Base-by-base conservation (phyloP, 192 early-diverging fungal genomes). In the Funneliformis geosporum region DNA sequence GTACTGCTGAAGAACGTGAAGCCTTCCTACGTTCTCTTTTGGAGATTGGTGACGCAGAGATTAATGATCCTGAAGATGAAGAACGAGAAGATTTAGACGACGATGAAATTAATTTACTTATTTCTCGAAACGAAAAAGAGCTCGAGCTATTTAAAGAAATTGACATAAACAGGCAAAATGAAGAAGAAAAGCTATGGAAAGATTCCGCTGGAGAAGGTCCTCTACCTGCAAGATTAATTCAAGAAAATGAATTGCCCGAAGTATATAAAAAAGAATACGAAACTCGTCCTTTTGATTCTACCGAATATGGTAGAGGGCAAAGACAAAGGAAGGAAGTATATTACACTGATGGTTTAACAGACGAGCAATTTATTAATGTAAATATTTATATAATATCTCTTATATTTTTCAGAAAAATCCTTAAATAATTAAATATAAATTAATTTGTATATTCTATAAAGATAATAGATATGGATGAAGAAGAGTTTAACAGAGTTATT, bases 281-380 rank as follows among this genome's bases (percentile, higher is more conserved):
- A 21, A 64, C 47, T 21, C 21, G 66, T 25, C 84, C 90, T 74
- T 87, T 87, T 70, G 72, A 73, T 9, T 84, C 87, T 23, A 85
- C 90, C 50, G 88, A 90, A 28, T 88, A 90, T 55, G 93, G 92
- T 42, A 89, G 95, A 74, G 92, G 93, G 65, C 91, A 93, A 68
- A 86, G 97, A 67, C 89, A 83, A 23, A 89, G 92, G 33, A 90
- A 88, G 44, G 91, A 91, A 70, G 91, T 96, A 46, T 88, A 87
- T 23, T 98, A 99, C 82, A 94, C 95, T 78, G 96, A 99, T 79
- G 96, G 93, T 3, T 85, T 98, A 80, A 95, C 93, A 1, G 97
- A 99, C 71, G 95, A 98, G 59, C 94, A 99, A 82, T 99, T 90
- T 88, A 80, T 97, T 23, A 85, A 91, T 64, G 92, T 85, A 80